Base-by-base conservation (phyloP, 768 basidiomycete genomes). In the Lactarius sanguifluus region DNA sequence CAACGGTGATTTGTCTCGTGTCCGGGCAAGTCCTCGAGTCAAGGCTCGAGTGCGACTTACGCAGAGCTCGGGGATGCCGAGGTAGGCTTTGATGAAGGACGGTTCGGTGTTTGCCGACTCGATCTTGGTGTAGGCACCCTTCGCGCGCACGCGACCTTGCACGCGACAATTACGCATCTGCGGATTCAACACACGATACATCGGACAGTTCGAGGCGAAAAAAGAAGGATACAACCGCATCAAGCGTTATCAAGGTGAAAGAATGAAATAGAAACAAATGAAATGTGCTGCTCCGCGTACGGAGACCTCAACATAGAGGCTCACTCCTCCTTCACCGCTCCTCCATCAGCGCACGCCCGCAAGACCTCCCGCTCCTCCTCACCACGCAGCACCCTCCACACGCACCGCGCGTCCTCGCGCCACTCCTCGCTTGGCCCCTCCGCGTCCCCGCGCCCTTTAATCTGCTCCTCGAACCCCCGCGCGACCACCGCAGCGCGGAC, bases 321-420 rank as follows among this genome's bases (percentile, higher is more conserved):
- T 65, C 64, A 61, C 34, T 62, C 61, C 9, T 62, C 65, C 50
- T 63, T 66, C 57, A 59, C 18, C 16, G 28, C 13, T 28, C 30
- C 47, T 32, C 9, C 50, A 0, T 43, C 34, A 20, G 25, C 57
- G 36, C 65, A 62, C 25, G 50, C 61, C 59, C 57, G 41, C 57
- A 59, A 18, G 7, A 66, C 55, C 8, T 68, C 66, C 25, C 5
- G 25, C 36, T 69, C 68, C 30, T 69, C 68, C 57, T 67, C 64
- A 7, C 68, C 68, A 10, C 68, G 41, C 52, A 66, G 36, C 12
- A 66, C 68, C 9, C 56, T 61, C 68, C 68, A 69, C 57, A 57
- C 68, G 23, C 65, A 67, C n/a, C 68, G 47, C 36, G 47, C 62
- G 9, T 69, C 68, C 2, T 69, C 68, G 2, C 43, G 47, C 61